These are phyloP conservation scores for Backusella psychrophila DNA, from an alignment of 192 early-diverging fungal genomes.

Conservation along the genomic window DNA sequence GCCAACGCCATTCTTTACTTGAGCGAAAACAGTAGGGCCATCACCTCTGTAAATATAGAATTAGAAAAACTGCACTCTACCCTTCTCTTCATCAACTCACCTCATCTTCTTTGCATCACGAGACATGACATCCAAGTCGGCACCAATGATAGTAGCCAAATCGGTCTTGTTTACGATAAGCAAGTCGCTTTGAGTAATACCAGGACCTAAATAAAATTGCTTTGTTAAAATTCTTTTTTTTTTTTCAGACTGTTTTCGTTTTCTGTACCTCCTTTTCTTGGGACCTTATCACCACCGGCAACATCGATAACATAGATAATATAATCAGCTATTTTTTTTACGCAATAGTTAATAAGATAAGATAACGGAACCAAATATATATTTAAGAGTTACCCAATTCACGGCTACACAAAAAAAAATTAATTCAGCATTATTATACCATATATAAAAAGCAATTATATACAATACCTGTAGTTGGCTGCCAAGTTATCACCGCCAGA, in stretches of 20 bases:
- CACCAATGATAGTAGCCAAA: conserved; percentile 84
- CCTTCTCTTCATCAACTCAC: conserved; percentile 22
- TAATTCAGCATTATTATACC: conserved; percentile 7
- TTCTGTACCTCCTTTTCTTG: conserved; percentile 80
- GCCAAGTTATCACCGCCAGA: conserved; percentile 94
- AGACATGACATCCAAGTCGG: conserved; percentile 90
- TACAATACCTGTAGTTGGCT: conserved; percentile 73
- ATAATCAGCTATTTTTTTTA: conserved; percentile 64
- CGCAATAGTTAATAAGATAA: background rate
- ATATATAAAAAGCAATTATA: background rate
- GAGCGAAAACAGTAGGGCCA: conserved; percentile 91
- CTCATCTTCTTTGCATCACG: conserved; percentile 87
- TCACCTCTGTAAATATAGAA: conserved; percentile 45
- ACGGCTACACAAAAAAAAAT: conserved; percentile 24
- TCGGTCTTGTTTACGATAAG: conserved; percentile 98
- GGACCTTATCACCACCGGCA: conserved; percentile 95
- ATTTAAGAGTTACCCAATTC: conserved; percentile 28
- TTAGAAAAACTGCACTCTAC: background rate
- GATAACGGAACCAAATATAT: background rate
- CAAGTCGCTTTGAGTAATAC: conserved; percentile 94
- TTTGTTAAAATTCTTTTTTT: background rate
- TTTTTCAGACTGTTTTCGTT: background rate
- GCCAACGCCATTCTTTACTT: conserved; percentile 87
- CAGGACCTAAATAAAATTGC: conserved; percentile 56
- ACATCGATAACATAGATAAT: conserved; percentile 99